Evolutionary conservation across 371 early-diverging fungal genomes (phyloP).

Genomic region (Lichtheimia corymbifera): DNA sequence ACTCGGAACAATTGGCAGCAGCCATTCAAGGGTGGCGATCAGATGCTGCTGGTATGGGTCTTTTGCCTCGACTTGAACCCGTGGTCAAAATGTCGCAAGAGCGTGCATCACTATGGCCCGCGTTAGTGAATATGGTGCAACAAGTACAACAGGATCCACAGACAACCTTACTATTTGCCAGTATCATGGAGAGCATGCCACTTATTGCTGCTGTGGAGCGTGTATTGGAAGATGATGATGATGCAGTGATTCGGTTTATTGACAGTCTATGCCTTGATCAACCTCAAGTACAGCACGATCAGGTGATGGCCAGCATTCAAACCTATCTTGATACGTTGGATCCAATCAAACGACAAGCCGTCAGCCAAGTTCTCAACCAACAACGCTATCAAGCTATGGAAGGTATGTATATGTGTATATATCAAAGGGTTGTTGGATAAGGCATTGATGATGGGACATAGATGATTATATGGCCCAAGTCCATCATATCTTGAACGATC

Average conservation of each 20-base stretch:
- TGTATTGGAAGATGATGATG: background rate
- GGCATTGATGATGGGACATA: background rate
- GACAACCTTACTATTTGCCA: slow-evolving; percentile 3
- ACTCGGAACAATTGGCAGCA: too few relatives aligned
- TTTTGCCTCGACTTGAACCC: background rate
- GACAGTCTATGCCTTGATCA: slow-evolving; percentile 11
- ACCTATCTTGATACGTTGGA: slow-evolving; percentile 5
- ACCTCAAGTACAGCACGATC: slow-evolving; percentile 11
- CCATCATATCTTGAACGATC: background rate
- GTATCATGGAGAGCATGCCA: slow-evolving; percentile 13
- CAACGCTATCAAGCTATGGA: slow-evolving; percentile 3
- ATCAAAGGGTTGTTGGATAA: slow-evolving; percentile 6
- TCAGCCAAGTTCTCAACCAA: background rate
- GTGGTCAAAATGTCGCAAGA: background rate
- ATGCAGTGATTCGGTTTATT: slow-evolving; percentile 4
- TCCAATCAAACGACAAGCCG: background rate
- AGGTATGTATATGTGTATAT: too few relatives aligned
- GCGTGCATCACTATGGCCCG: slow-evolving; percentile 1
- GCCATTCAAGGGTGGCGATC: too few relatives aligned
- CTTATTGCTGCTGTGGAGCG: slow-evolving; percentile 9
- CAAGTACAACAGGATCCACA: slow-evolving; percentile 6
- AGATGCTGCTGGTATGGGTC: too few relatives aligned
- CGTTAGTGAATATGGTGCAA: slow-evolving; percentile 1
- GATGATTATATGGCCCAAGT: background rate
- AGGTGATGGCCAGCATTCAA: slow-evolving; percentile 8